Percentiles rank a stretch among this genome's conserved stretches.
These are phyloP conservation scores for Backusella parvicylindrica DNA, from an alignment of 192 early-diverging fungal species.

Conservation along the genomic window DNA sequence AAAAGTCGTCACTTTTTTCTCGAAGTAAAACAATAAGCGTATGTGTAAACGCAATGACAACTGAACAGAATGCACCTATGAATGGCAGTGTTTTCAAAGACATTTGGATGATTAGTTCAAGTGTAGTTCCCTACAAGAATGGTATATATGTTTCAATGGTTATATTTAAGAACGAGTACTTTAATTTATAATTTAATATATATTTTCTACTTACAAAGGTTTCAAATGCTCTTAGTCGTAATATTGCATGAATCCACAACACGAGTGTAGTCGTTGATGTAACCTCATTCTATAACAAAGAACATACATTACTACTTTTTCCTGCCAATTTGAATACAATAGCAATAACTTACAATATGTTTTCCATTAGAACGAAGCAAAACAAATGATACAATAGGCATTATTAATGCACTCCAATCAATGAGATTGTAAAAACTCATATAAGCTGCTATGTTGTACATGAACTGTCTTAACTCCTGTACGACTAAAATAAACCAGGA, in stretches of 20 bases:
- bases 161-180: too few relatives aligned
- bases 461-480: neutral
- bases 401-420: neutral
- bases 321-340: too few relatives aligned
- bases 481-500: neutral
- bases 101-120: conserved; percentile 8
- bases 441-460: neutral
- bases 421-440: conserved; percentile 3
- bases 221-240: neutral
- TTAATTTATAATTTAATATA: too few relatives aligned
- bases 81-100: neutral
- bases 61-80: neutral
- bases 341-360: neutral
- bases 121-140: neutral
- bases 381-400: neutral
- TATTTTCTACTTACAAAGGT: conserved; percentile 9
- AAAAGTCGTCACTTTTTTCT: neutral
- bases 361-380: neutral
- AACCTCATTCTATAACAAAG: neutral
- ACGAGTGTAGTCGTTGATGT: neutral
- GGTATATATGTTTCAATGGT: too few relatives aligned
- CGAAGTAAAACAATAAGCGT: conserved; percentile 3
- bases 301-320: too few relatives aligned
- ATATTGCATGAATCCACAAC: conserved; percentile 13
- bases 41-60: conserved; percentile 10